Conservation (phyloP, 306 rosid genomes). For the Trifolium repens region DNA sequence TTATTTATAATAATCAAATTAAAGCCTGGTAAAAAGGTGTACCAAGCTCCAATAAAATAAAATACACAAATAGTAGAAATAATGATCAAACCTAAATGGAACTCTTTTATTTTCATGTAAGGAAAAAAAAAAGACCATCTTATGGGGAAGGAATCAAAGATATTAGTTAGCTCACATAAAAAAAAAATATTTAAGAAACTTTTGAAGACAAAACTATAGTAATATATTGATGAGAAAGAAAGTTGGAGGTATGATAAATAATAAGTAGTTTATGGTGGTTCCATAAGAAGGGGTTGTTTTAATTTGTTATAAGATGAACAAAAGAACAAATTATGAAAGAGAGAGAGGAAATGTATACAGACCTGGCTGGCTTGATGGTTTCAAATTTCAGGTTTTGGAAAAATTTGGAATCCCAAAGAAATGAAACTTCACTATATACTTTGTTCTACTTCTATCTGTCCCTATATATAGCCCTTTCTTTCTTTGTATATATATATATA, state of each 20-base stretch:
- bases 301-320: constrained; percentile 18
- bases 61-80: neutral
- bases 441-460: constrained; percentile 41
- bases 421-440: constrained; percentile 47
- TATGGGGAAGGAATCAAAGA: neutral
- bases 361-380: constrained; percentile 41
- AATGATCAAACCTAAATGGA: neutral
- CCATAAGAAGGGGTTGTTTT: constrained; percentile 10
- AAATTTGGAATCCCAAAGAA: constrained; percentile 67
- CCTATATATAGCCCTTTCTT: constrained; percentile 65
- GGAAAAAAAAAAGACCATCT: neutral
- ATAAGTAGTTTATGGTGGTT: neutral
- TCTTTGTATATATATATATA: constrained; percentile 41
- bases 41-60: neutral
- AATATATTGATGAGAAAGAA: constrained; percentile 22
- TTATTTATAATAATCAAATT: neutral
- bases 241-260: neutral
- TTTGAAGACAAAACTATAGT: neutral
- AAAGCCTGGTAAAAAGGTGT: neutral
- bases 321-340: neutral
- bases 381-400: constrained; percentile 43
- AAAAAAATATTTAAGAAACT: neutral
- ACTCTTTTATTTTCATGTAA: neutral
- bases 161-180: neutral
- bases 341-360: neutral